Evolutionary conservation across 2,329 filamentous ascomycete species (phyloP), one percentile per base, ranked within the genome.

Genomic region (Penicillium sp.): DNA sequence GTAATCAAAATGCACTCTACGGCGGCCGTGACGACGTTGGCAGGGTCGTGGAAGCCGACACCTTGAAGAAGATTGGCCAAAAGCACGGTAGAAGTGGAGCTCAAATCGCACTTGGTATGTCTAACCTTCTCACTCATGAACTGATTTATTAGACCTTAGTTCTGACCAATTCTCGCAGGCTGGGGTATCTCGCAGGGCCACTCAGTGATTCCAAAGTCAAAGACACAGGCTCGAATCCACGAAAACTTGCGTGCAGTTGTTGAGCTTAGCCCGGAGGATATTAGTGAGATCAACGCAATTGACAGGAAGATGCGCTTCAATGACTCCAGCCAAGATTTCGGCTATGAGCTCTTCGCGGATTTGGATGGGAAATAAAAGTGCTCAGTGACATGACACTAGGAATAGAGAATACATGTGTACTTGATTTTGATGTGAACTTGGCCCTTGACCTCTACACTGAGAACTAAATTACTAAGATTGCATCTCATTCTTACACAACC

Each of bases 231-330:
- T 22, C 66, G 77, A 14, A 79, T 80, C 56, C 68, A 67, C 60
- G 59, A 65, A 18, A 80, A 79, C 50, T 56, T 78, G 9, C 74
- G 75, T 48, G 73, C 70, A 8, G 82, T 85, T 64, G 88, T 89
- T 67, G 79, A 81, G 64, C 75, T 89, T 22, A 77, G 78, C 1
- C 61, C 67, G 0, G 81, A 81, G 47, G 86, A 89, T 62, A 70
- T 87, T 61, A 69, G 80, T 64, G 81, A 79, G 71, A 81, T 85
- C 48, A 72, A 77, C 34, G 63, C 56, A 0, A 73, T 87, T 21
- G 83, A 88, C 64, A 84, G 81, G 72, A 86, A 86, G 69, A 44
- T 85, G 59, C 74, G 85, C 40, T 86, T 87, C 65, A 87, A 86
- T 51, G 83, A 87, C 65, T 78, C 82, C 4, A 81, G 76, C 40